Conservation (phyloP, 225 moss, liverwort and hornwort species). For the Rhytidiadelphus loreus region DNA sequence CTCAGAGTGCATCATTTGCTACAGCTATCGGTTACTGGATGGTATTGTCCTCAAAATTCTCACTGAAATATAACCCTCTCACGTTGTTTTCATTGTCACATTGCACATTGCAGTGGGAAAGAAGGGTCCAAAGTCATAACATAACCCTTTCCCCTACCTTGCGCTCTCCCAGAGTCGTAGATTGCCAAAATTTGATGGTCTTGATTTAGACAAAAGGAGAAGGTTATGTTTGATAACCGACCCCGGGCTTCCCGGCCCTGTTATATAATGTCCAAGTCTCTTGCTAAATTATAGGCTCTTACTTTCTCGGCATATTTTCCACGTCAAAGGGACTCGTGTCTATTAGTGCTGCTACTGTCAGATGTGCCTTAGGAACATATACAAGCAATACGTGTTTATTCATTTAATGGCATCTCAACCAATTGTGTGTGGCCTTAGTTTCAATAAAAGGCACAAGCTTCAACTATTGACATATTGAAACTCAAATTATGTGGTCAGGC, state of each 20-base stretch:
- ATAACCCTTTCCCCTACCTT: background rate
- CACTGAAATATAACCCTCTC: background rate
- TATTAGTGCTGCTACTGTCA: background rate
- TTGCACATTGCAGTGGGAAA: background rate
- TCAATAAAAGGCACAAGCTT: background rate
- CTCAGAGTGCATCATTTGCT: slow-evolving; percentile 80
- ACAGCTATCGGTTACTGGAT: slow-evolving; percentile 72
- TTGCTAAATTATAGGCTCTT: background rate
- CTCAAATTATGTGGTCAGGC: slow-evolving; percentile 5
- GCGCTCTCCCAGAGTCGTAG: background rate
- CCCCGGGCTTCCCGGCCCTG: background rate
- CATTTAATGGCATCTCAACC: background rate
- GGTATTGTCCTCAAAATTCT: slow-evolving; percentile 14
- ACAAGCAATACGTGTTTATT: background rate
- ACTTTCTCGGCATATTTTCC: background rate
- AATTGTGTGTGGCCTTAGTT: background rate
- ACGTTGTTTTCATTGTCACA: background rate
- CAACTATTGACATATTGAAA: background rate
- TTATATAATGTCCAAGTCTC: background rate
- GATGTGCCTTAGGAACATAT: background rate
- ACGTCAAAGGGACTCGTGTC: background rate
- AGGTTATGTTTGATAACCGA: background rate
- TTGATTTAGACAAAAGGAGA: background rate
- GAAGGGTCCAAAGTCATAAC: background rate
- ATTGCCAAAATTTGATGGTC: background rate